phyloP scores from a whole-genome alignment of 2,329 filamentous ascomycete species.

The Aspergillus clavatus region DNA sequence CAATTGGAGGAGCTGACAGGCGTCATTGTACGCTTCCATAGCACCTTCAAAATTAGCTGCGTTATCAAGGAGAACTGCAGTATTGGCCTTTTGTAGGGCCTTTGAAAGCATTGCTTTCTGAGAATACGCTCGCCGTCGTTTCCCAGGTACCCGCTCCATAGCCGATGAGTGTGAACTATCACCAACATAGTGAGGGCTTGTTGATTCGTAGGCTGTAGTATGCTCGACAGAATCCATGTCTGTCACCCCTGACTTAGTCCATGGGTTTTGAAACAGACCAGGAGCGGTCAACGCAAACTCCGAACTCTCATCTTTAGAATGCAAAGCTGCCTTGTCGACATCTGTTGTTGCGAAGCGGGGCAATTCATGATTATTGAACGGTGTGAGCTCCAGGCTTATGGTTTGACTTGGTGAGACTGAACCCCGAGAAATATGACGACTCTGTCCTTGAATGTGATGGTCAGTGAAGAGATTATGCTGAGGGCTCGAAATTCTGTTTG shows the following conservation, averaged over 20 bases:
- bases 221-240: conserved; percentile 1
- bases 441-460: not conserved
- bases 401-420: not conserved
- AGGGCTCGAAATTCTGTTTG: conserved; percentile 5
- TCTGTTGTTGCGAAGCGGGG: conserved; percentile 3
- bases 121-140: conserved; percentile 51
- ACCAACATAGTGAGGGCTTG: conserved; percentile 16
- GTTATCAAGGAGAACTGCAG: conserved; percentile 91
- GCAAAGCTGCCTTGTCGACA: conserved; percentile 2
- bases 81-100: conserved; percentile 91
- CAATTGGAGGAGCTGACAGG: conserved; percentile 79
- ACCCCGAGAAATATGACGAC: conserved; percentile 3
- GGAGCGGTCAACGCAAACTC: conserved; percentile 5
- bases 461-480: conserved; percentile 6
- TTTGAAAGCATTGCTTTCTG: conserved; percentile 97
- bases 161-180: conserved; percentile 24
- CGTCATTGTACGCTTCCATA: conserved; percentile 83
- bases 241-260: conserved; percentile 1
- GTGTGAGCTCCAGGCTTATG: not conserved
- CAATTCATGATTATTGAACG: not conserved
- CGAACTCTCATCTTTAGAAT: conserved; percentile 18
- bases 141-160: conserved; percentile 24
- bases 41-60: conserved; percentile 91
- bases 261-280: conserved; percentile 12
- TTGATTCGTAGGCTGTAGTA: conserved; percentile 6